These are phyloP conservation scores for Thamnidium elegans DNA, from an alignment of 192 early-diverging fungal species.

Conservation along the genomic window DNA sequence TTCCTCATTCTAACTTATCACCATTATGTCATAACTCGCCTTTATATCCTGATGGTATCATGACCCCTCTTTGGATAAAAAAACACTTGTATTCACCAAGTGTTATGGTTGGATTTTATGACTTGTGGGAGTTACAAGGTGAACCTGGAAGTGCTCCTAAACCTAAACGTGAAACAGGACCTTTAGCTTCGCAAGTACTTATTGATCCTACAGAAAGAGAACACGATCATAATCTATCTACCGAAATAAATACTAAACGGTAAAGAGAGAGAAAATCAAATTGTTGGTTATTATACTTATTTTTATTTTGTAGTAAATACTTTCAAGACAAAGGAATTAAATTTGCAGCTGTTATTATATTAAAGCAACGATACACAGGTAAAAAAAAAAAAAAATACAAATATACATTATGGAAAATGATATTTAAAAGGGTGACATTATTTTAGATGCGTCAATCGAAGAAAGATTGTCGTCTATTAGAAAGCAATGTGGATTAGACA, in stretches of 20 bases:
- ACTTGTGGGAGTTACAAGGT: conserved; percentile 55
- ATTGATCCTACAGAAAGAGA: conserved; percentile 62
- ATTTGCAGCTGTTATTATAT: conserved; percentile 68
- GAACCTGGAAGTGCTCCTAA: conserved; percentile 15
- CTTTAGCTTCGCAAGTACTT: conserved; percentile 31
- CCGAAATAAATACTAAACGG: conserved; percentile 69
- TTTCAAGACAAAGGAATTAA: conserved; percentile 65
- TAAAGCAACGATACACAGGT: conserved; percentile 58
- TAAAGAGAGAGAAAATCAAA: conserved; percentile 18
- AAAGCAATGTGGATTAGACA: conserved; percentile 65
- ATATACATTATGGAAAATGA: no score
- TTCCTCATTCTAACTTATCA: conserved; percentile 59
- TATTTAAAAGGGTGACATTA: background rate
- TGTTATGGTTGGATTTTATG: conserved; percentile 67
- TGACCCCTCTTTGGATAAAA: conserved; percentile 65
- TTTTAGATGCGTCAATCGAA: conserved; percentile 54
- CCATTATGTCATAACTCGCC: conserved; percentile 67
- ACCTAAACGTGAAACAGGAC: conserved; percentile 28
- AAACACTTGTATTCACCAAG: conserved; percentile 65
- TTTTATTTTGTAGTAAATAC: conserved; percentile 48
- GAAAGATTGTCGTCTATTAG: conserved; percentile 69
- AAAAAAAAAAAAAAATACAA: conserved; percentile 7
- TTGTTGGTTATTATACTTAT: background rate
- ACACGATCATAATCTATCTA: conserved; percentile 52
- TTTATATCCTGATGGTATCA: conserved; percentile 82